Evolutionary conservation across 2,329 filamentous ascomycete genomes (phyloP).

Genomic region (Dryadomyces quercivorus): DNA sequence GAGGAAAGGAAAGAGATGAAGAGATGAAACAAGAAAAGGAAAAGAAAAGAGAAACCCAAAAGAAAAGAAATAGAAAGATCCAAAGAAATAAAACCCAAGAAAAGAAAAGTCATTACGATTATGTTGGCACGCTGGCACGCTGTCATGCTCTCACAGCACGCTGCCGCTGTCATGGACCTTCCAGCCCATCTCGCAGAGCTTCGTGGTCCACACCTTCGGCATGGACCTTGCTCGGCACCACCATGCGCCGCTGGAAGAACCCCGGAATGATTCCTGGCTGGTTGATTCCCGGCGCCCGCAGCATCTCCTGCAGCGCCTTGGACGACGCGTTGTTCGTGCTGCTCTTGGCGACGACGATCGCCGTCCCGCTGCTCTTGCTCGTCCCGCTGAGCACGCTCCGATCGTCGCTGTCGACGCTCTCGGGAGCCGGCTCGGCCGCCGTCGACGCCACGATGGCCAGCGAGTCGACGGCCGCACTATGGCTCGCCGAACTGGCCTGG

Average conservation of each 20-base stretch:
- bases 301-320: constrained; percentile 19
- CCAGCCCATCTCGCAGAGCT: constrained; percentile 47
- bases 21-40: no score
- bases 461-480: neutral
- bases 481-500: neutral
- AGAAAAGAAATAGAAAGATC: neutral
- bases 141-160: no score
- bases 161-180: constrained; percentile 20
- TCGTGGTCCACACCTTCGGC: constrained; percentile 46
- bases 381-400: neutral
- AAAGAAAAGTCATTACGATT: neutral
- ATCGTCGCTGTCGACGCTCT: neutral
- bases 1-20: neutral
- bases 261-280: constrained; percentile 64
- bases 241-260: constrained; percentile 44
- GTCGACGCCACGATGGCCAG: neutral
- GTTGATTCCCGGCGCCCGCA: constrained; percentile 61
- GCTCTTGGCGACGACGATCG: constrained; percentile 5
- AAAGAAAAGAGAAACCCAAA: neutral
- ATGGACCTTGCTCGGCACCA: constrained; percentile 44
- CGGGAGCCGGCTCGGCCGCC: no score
- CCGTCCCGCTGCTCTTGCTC: neutral
- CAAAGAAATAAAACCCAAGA: no score
- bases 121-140: no score
- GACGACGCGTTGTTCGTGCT: neutral